These are phyloP conservation scores for Iris pallida DNA, from an alignment of 116 monocot species.

Conservation along the genomic window DNA sequence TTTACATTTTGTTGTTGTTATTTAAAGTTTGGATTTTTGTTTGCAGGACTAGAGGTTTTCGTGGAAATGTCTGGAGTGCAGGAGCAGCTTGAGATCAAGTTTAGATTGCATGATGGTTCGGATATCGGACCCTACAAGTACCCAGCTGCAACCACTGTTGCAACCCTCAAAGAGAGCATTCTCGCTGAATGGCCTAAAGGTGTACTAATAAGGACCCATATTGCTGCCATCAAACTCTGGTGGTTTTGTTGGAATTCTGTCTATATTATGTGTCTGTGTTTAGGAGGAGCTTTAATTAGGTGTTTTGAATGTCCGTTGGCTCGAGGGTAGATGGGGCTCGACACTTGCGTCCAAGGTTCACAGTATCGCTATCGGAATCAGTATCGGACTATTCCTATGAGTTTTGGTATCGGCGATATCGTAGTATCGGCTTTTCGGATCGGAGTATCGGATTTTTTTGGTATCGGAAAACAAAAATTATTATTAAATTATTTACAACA, in stretches of 20 bases:
- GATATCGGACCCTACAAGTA: conserved; percentile 71
- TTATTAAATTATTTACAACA: too few species aligned
- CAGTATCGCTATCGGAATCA: too few species aligned
- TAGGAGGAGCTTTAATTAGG: too few species aligned
- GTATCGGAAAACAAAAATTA: too few species aligned
- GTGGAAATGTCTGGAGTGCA: conserved; percentile 46
- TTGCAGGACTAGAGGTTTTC: neutral
- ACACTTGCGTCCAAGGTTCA: too few species aligned
- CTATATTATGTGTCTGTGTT: neutral
- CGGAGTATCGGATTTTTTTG: too few species aligned
- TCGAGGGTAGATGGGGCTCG: too few species aligned
- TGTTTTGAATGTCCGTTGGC: too few species aligned
- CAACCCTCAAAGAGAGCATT: conserved; percentile 68
- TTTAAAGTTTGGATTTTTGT: neutral
- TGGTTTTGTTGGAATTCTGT: neutral
- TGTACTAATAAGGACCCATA: conserved; percentile 11
- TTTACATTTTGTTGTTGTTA: neutral
- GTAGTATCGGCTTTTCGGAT: too few species aligned
- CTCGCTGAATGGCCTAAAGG: conserved; percentile 77
- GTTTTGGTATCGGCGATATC: too few species aligned
- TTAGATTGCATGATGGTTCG: conserved; percentile 66
- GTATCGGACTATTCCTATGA: too few species aligned
- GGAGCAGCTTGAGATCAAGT: conserved; percentile 66
- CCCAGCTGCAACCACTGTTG: conserved; percentile 47
- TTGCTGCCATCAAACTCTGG: too few species aligned